These are phyloP conservation scores for Sapria himalayana DNA, from an alignment of 345 rosid genomes.

Conservation along the genomic window DNA sequence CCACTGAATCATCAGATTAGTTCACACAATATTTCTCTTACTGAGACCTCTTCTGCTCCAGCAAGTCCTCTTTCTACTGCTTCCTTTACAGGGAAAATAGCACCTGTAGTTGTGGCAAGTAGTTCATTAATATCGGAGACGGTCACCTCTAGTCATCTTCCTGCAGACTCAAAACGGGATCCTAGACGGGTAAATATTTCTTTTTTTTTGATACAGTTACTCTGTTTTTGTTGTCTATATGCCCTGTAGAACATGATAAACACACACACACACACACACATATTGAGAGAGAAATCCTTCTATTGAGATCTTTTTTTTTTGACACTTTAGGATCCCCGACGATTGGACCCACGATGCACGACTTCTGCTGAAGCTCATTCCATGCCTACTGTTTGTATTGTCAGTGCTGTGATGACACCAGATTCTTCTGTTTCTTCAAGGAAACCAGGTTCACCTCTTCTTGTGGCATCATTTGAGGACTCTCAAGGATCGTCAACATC, in stretches of 20 bases:
- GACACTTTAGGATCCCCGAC: conserved; percentile 99
- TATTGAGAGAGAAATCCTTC: too few species aligned
- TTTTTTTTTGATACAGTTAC: too few species aligned
- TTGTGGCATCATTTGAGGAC: conserved; percentile 18
- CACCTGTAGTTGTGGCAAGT: conserved; percentile 18
- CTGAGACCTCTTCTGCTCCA: conserved; percentile 18
- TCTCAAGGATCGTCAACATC: conserved; percentile 15
- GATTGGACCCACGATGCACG: conserved; percentile 74
- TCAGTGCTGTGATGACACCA: conserved; percentile 19
- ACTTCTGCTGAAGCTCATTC: conserved; percentile 26
- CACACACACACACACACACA: too few species aligned
- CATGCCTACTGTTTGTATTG: conserved; percentile 23
- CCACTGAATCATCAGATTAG: conserved; percentile 17
- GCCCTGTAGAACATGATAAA: too few species aligned
- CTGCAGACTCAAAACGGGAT: conserved; percentile 67
- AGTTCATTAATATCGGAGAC: conserved; percentile 25
- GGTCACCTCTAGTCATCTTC: conserved; percentile 19
- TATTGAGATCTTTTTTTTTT: too few species aligned
- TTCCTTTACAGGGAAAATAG: conserved; percentile 17
- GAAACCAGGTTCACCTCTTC: conserved; percentile 25
- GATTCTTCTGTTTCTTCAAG: conserved; percentile 24
- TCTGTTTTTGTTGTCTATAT: too few species aligned
- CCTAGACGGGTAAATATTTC: conserved; percentile 97
- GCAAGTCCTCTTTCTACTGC: conserved; percentile 25
- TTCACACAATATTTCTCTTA: conserved; percentile 27